Base-by-base conservation (phyloP, 1,284 basidiomycete genomes). In the Gymnopus androsaceus region DNA sequence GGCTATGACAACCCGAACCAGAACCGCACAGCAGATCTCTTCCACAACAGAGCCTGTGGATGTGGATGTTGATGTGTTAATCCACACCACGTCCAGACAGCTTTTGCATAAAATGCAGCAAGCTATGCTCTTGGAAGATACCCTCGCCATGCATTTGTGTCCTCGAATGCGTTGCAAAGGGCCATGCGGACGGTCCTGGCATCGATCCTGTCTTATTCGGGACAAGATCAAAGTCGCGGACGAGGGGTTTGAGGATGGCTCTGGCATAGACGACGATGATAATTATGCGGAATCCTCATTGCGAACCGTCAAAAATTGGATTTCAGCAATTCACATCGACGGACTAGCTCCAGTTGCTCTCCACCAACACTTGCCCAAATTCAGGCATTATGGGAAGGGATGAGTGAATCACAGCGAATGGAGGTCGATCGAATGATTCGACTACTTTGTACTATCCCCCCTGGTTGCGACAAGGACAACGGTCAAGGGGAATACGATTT, bases 91-190 rank as follows among this genome's bases (percentile, higher is more conserved):
- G 14, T 15, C 21, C 14, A 23, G 38, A 28, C 25, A 27, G 25
- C 34, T 50, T 14, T 23, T 37, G 9, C 14, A 23, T n/a, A 50
- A 37, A 50, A 36, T 50, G 23, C 19, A 50, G 27, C 4, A 27
- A 28, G 48, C 36, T n/a, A 14, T 50, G 25, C 23, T 37, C 6
- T 21, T 45, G 8, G 51, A 53, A 27, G 51, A 45, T 34, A 45
- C 31, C 4, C 27, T 53, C 19, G 28, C 36, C 14, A 53, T 53
- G 51, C 51, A 53, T 44, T 17, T 53, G 12, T 53, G 51, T 28
- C 42, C 51, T 15, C 28, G 34, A 28, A 25, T 23, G 15, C 25
- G 33, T 6, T 52, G 51, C 36, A 28, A 19, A 11, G 41, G 31
- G 3, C 37, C 37, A 30, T n/a, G 51, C n/a, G 51, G 51, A 17